These are phyloP conservation scores for Thalassiosira hispida DNA, from an alignment of 352 stramenopile genomes.

Conservation along the genomic window DNA sequence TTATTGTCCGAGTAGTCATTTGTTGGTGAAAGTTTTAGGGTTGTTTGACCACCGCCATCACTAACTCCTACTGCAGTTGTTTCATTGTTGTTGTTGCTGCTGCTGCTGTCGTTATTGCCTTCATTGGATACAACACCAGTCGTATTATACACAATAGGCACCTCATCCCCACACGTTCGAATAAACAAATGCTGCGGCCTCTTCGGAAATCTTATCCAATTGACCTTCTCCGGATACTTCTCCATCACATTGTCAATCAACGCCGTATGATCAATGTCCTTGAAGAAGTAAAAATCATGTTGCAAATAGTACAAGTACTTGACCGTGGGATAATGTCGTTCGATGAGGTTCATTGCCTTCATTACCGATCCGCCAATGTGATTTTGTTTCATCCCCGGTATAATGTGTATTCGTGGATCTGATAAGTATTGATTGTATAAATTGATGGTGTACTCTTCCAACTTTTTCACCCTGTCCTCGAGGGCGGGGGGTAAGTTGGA, in stretches of 20 bases:
- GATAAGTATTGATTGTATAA: slow-evolving; percentile 11
- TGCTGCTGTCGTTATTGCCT: too few relatives aligned
- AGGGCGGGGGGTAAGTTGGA: not conserved
- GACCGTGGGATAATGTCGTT: slow-evolving; percentile 13
- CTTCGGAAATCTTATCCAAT: slow-evolving; percentile 23
- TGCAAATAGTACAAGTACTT: slow-evolving; percentile 36
- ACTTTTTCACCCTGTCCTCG: slow-evolving; percentile 5
- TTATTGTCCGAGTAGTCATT: slow-evolving; percentile 25
- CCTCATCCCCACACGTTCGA: slow-evolving; percentile 10
- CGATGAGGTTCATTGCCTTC: slow-evolving; percentile 35
- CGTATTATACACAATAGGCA: not conserved
- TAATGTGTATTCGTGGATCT: too few relatives aligned
- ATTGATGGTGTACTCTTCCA: slow-evolving; percentile 33
- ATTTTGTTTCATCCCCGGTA: not conserved
- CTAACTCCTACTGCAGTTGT: not conserved
- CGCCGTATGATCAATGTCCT: slow-evolving; percentile 21
- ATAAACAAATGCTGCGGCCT: not conserved
- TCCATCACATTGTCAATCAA: slow-evolving; percentile 25
- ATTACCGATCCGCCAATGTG: slow-evolving; percentile 38
- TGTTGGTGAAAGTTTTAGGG: too few relatives aligned
- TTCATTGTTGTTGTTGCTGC: too few relatives aligned
- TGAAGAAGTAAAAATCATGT: slow-evolving; percentile 36
- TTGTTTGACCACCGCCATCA: too few relatives aligned
- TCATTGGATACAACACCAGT: too few relatives aligned
- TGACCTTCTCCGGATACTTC: slow-evolving; percentile 9